Base-by-base conservation (phyloP, 495 filamentous ascomycete species). In the Eremomyces bilateralis region DNA sequence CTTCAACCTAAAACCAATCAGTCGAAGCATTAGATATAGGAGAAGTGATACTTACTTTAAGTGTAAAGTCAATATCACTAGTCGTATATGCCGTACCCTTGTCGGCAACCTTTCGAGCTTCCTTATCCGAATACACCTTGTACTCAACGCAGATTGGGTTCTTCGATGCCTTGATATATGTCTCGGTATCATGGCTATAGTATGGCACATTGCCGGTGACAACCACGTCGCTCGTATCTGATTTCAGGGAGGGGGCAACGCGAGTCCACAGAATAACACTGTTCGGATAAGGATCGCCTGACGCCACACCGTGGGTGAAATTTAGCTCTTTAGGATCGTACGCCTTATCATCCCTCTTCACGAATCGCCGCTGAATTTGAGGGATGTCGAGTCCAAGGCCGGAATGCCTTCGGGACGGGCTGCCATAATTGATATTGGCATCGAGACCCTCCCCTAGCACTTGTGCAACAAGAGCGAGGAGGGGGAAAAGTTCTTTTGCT, bases 291-390 rank as follows among this genome's bases (percentile, higher is more conserved):
- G 73, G 73, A 42, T 79, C 73, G 6, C 73, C 73, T 12, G 67
- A 72, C 12, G 73, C 73, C 4, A 77, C 62, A 38, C 72, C 68
- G 39, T 76, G 73, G 5, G 72, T 77, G 47, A 79, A 76, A 40
- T 62, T 61, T 29, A 75, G 52, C 38, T 60, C 42, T 13, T 20
- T 8, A 16, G 34, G 22, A 21, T 3, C 30, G 2, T 33, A 11
- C 3, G 45, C 44, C 29, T 52, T 47, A 38, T 58, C 57, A 21
- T 19, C 33, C 12, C 16, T 11, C n/a, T n/a, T 35, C 12, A 12
- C 6, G 33, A 37, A 6, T 12, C 60, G 49, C 44, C 59, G 61
- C 42, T 56, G 52, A 33, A 63, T 54, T 40, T 56, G 53, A 33
- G 44, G 57, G 19, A 68, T 58, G 8, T 61, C 58, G 19, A 76